Evolutionary conservation across 2,329 filamentous ascomycete species (phyloP), one percentile per base, ranked within the genome.

Genomic region (Lasiodiplodia citricola): DNA sequence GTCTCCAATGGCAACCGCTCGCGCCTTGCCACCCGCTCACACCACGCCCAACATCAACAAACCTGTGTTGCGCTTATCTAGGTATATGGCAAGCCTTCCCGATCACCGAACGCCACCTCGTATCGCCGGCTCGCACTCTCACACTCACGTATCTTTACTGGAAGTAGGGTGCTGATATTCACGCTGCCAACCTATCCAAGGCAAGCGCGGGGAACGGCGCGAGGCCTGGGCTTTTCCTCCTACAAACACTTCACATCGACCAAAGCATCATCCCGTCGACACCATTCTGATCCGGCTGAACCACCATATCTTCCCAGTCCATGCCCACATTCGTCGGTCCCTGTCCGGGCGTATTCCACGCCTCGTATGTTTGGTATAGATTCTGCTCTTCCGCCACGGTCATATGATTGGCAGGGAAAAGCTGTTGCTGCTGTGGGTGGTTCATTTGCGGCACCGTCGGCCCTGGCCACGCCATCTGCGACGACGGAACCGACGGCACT

Each of bases 251-350:
- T 41, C 41, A 68, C 67, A 68, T 68, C 21, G 67, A 68, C 67
- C 67, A 68, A 23, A 68, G 44, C 21, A 68, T 68, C 67, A 68
- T 65, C 5, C 58, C 67, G 37, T 68, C 67, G 4, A 68, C 38
- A 8, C 66, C 66, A 37, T 41, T 65, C 38, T 54, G 57, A 51
- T 68, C 67, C 21, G 58, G 58, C 38, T 64, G 60, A 16, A 38
- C 51, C 18, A 63, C 47, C 56, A 63, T 56, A 6, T 68, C 67
- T 21, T 68, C 67, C 67, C 67, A 68, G 16, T 64, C 51, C 51
- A 57, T 62, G 2, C 44, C 55, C 47, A 50, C 41, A 16, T 37
- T 41, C 38, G 60, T 23, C 28, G 14, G 10, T 14, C 16, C 23
- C 50, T 58, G 56, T 0, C 50, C 57, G 5, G 21, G 23, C 37